Evolutionary conservation across 441 rosid genomes (phyloP).

Genomic region (Pelargonium fulgidum): DNA sequence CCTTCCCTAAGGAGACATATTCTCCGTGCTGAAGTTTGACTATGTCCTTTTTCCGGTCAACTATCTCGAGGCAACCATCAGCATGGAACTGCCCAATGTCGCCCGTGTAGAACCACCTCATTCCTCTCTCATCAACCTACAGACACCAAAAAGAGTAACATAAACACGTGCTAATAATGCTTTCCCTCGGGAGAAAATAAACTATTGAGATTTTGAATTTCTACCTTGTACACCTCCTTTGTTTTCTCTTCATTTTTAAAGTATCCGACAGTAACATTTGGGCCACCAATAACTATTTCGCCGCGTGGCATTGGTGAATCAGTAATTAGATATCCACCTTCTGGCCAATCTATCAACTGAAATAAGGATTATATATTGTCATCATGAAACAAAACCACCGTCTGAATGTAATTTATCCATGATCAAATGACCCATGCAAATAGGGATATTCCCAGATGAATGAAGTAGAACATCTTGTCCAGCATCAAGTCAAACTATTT

Average conservation of each 20-base stretch:
- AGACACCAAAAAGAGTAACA: neutral
- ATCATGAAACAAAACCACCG: neutral
- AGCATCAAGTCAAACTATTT: too few relatives aligned
- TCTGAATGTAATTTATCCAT: neutral
- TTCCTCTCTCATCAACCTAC: conserved; percentile 85
- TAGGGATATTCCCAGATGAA: neutral
- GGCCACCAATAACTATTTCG: conserved; percentile 90
- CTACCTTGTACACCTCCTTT: conserved; percentile 79
- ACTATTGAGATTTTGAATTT: conserved; percentile 1
- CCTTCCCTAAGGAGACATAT: conserved; percentile 96
- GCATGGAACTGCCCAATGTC: conserved; percentile 84
- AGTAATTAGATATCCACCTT: conserved; percentile 72
- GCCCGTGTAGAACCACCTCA: conserved; percentile 95
- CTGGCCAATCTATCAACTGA: conserved; percentile 96
- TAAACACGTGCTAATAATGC: neutral
- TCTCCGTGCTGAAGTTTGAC: conserved; percentile 98
- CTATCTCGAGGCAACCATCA: conserved; percentile 96
- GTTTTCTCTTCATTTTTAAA: conserved; percentile 90
- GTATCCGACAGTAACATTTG: conserved; percentile 81
- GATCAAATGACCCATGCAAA: neutral
- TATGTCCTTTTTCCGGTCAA: conserved; percentile 91
- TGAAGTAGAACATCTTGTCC: neutral
- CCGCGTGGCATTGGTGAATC: conserved; percentile 94
- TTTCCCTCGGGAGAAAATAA: neutral
- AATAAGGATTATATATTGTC: conserved; percentile 6